A percentile compares a stretch with the other conserved stretches of the same genome.
These are phyloP conservation scores for Myxozyma mucilagina DNA, from an alignment of 805 yeast species.

Conservation along the genomic window DNA sequence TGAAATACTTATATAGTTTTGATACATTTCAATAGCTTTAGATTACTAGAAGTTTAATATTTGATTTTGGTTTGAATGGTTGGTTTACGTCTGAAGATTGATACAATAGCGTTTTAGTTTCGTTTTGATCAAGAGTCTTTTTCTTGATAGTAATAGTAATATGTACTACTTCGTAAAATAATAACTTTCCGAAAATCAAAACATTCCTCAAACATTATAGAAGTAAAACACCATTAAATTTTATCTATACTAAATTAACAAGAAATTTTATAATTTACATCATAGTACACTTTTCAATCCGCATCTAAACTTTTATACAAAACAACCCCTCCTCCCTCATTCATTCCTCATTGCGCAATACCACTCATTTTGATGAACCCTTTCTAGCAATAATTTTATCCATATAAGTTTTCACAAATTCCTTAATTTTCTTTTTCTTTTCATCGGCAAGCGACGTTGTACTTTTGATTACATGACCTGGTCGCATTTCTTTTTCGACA, in stretches of 20 bases:
- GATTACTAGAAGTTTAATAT: background rate
- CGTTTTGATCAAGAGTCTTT: too few species aligned
- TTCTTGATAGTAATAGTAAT: too few species aligned
- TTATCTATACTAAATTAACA: too few species aligned
- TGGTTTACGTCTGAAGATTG: background rate
- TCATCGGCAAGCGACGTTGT: slow-evolving; percentile 62
- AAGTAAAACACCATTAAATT: too few species aligned
- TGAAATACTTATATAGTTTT: background rate
- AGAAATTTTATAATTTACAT: background rate
- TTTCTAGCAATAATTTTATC: slow-evolving; percentile 49
- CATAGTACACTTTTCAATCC: background rate
- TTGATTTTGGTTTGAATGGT: background rate
- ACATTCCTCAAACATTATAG: too few species aligned
- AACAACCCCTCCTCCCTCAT: too few species aligned
- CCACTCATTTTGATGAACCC: background rate
- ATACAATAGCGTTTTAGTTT: background rate
- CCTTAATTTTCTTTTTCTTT: slow-evolving; percentile 67
- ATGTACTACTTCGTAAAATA: too few species aligned
- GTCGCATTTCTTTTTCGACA: slow-evolving; percentile 64
- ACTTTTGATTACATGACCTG: slow-evolving; percentile 39
- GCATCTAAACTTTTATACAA: too few species aligned
- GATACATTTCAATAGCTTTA: background rate
- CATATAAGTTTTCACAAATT: slow-evolving; percentile 65
- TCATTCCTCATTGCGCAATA: background rate
- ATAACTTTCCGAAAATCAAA: too few species aligned